Conservation (phyloP, 495 filamentous ascomycete genomes). For the Penicillium canariense region DNA sequence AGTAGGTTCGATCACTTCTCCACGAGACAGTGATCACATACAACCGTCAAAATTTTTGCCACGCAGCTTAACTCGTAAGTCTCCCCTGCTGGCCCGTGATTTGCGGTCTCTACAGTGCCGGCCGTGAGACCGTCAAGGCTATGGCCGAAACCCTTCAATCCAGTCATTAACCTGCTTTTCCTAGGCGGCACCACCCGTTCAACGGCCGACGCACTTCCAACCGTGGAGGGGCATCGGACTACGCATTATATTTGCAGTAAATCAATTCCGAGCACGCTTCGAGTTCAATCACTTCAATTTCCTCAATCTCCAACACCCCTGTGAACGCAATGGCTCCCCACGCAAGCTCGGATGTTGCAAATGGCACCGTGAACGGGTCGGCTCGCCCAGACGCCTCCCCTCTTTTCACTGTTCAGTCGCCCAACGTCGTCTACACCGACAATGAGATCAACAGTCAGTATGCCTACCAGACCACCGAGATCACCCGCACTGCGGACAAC, state of each 20-base stretch:
- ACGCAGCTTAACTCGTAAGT: conserved; percentile 52
- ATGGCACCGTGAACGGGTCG: conserved; percentile 71
- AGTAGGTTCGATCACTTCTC: conserved; percentile 43
- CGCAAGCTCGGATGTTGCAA: conserved; percentile 65
- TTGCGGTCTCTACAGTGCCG: too few relatives aligned
- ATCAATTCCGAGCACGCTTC: conserved; percentile 17
- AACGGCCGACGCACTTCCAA: conserved; percentile 94
- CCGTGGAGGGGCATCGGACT: conserved; percentile 84
- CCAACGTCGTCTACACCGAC: conserved; percentile 89
- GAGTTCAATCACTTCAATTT: conserved; percentile 8
- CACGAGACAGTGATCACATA: conserved; percentile 42
- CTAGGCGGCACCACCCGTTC: conserved; percentile 92
- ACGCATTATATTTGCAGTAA: conserved; percentile 61
- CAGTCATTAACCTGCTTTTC: not conserved
- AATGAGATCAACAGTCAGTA: conserved; percentile 89
- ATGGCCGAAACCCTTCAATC: not conserved
- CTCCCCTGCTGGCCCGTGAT: too few relatives aligned
- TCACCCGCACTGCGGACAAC: conserved; percentile 69
- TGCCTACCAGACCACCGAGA: conserved; percentile 89
- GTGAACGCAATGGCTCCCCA: conserved; percentile 83
- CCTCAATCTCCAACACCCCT: conserved; percentile 21
- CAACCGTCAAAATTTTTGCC: conserved; percentile 52
- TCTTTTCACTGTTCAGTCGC: conserved; percentile 84
- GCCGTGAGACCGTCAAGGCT: not conserved
- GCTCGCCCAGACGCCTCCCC: conserved; percentile 50